These are phyloP conservation scores for Mallotus repandus DNA, from an alignment of 441 rosid species.

Conservation along the genomic window DNA sequence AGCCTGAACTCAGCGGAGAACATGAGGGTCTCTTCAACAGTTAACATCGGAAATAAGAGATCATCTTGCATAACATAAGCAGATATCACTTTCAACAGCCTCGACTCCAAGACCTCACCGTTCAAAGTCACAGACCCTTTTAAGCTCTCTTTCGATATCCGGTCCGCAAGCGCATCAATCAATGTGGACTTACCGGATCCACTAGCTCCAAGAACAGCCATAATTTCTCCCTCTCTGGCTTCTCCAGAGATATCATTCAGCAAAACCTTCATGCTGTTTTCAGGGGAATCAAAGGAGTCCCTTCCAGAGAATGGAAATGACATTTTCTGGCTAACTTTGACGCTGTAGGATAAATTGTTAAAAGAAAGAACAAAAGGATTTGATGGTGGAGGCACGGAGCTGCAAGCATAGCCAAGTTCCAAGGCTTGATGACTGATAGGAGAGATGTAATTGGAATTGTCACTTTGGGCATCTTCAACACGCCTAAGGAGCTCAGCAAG, in stretches of 20 bases:
- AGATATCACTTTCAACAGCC: conserved; percentile 69
- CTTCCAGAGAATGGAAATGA: conserved; percentile 31
- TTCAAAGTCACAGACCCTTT: conserved; percentile 68
- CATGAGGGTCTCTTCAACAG: conserved; percentile 81
- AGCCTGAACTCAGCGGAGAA: conserved; percentile 77
- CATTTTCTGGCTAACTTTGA: conserved; percentile 38
- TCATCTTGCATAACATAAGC: conserved; percentile 95
- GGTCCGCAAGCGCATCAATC: conserved; percentile 67
- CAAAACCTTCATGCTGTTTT: conserved; percentile 39
- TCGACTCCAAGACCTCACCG: conserved; percentile 65
- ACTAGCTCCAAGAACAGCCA: conserved; percentile 79
- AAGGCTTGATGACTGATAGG: conserved; percentile 32
- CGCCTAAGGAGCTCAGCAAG: conserved; percentile 60
- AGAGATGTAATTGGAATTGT: conserved; percentile 6
- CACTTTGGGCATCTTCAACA: conserved; percentile 53
- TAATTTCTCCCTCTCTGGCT: conserved; percentile 74
- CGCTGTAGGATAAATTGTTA: conserved; percentile 52
- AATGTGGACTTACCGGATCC: conserved; percentile 77
- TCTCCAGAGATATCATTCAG: conserved; percentile 56
- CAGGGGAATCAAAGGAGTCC: conserved; percentile 12
- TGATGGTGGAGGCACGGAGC: conserved; percentile 29
- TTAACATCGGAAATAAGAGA: conserved; percentile 81
- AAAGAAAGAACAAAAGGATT: conserved; percentile 66
- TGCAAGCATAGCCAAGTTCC: conserved; percentile 36
- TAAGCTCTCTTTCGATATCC: conserved; percentile 64